Percentiles rank a stretch among this genome's conserved stretches.
Conservation (phyloP, 768 basidiomycete genomes). For the Cyclocybe aegerita region DNA sequence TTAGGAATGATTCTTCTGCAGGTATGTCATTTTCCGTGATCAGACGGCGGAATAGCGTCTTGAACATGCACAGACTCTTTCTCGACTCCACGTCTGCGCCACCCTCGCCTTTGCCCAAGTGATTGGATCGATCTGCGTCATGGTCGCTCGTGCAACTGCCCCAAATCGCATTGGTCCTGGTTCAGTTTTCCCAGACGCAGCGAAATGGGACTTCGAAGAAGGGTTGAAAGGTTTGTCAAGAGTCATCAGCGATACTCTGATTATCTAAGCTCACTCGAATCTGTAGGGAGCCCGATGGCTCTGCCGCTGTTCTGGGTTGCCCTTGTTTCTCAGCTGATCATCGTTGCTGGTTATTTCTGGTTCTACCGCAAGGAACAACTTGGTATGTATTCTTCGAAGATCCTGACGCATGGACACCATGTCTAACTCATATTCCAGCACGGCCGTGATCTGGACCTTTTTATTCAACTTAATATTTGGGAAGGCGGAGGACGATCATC, state of each 20-base stretch:
- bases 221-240: conserved; percentile 53
- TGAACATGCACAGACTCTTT: conserved; percentile 61
- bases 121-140: conserved; percentile 87
- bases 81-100: conserved; percentile 91
- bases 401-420: background rate
- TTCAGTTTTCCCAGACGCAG: conserved; percentile 89
- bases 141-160: conserved; percentile 89
- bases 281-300: conserved; percentile 74
- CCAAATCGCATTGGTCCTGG: conserved; percentile 88
- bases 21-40: conserved; percentile 34
- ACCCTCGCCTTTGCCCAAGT: conserved; percentile 90
- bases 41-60: conserved; percentile 15
- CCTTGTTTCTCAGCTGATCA: conserved; percentile 73
- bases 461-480: conserved; percentile 15
- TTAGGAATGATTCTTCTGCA: conserved; percentile 89
- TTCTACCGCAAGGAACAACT: conserved; percentile 97
- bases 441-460: conserved; percentile 18
- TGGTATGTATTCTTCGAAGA: conserved; percentile 41
- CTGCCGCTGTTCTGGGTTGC: conserved; percentile 88
- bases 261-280: background rate
- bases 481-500: conserved; percentile 8
- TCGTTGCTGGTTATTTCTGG: conserved; percentile 93
- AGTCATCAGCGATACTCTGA: background rate
- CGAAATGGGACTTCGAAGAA: conserved; percentile 83
- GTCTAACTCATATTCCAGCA: conserved; percentile 10